These are phyloP conservation scores for Exobasidium rhododendri DNA, from an alignment of 1,284 basidiomycete species.

Conservation along the genomic window DNA sequence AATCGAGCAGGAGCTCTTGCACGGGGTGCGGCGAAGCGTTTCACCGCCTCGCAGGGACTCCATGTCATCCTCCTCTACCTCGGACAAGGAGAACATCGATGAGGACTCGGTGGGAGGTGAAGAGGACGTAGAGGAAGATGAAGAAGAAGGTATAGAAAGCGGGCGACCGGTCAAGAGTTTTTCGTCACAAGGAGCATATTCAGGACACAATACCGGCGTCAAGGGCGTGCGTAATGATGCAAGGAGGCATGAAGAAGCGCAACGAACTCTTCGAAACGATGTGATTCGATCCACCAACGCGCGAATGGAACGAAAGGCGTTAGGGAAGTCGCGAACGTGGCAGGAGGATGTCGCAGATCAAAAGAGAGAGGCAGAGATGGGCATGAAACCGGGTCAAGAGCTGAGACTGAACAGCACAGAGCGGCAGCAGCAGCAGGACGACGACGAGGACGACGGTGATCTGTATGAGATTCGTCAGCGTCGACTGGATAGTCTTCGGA, in stretches of 20 bases:
- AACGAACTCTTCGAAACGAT: conserved; percentile 17
- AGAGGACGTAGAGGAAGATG: not conserved
- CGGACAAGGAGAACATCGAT: no score
- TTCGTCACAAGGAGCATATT: not conserved
- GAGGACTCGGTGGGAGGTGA: not conserved
- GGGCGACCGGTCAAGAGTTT: not conserved
- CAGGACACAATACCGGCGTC: conserved; percentile 34
- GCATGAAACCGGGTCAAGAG: conserved; percentile 4
- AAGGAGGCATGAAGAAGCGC: conserved; percentile 19
- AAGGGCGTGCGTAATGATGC: conserved; percentile 41
- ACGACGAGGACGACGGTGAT: conserved; percentile 12
- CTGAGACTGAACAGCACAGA: no score
- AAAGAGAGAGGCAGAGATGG: conserved; percentile 18
- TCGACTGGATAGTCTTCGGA: conserved; percentile 30
- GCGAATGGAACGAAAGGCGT: conserved; percentile 24
- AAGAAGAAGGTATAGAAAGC: not conserved
- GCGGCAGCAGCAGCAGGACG: conserved; percentile 17
- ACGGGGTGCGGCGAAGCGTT: not conserved
- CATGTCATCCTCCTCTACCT: not conserved
- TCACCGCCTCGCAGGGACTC: not conserved
- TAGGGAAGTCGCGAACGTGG: conserved; percentile 27
- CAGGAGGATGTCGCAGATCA: conserved; percentile 27
- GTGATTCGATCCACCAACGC: conserved; percentile 22
- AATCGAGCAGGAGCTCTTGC: not conserved
- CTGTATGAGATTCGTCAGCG: conserved; percentile 27